Evolutionary conservation across 768 basidiomycete genomes (phyloP).

Genomic region (Agaricus subrufescens): DNA sequence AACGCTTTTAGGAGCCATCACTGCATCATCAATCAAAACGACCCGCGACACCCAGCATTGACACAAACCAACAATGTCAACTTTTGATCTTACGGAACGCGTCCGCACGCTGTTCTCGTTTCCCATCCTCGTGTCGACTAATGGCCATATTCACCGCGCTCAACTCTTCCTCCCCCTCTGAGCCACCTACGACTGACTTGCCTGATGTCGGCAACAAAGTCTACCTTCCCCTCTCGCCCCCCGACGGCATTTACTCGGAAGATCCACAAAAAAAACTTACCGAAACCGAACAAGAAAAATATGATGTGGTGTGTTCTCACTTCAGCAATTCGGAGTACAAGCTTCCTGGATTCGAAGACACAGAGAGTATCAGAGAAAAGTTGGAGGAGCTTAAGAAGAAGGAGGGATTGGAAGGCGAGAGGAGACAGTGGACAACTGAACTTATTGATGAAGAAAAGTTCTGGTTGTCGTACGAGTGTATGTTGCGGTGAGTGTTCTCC

Average conservation of each 20-base stretch:
- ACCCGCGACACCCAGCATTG: too few relatives aligned
- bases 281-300: conserved; percentile 7
- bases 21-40: too few relatives aligned
- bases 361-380: background rate
- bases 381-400: background rate
- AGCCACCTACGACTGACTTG: background rate
- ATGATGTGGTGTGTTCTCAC: conserved; percentile 2
- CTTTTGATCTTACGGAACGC: too few relatives aligned
- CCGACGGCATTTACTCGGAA: conserved; percentile 6
- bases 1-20: too few relatives aligned
- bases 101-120: too few relatives aligned
- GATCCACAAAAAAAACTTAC: background rate
- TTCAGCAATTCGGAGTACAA: conserved; percentile 6
- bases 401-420: conserved; percentile 1
- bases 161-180: too few relatives aligned
- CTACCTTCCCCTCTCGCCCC: conserved; percentile 6
- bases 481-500: conserved; percentile 45
- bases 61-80: background rate
- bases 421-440: conserved; percentile 23
- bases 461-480: conserved; percentile 77
- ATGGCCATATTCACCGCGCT: too few relatives aligned
- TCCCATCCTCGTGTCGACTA: too few relatives aligned
- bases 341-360: conserved; percentile 5
- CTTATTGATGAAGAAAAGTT: conserved; percentile 68
- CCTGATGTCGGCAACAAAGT: background rate